Base-by-base conservation (phyloP, 139 green algal genomes). In the Limnomonas spitsbergensis region DNA sequence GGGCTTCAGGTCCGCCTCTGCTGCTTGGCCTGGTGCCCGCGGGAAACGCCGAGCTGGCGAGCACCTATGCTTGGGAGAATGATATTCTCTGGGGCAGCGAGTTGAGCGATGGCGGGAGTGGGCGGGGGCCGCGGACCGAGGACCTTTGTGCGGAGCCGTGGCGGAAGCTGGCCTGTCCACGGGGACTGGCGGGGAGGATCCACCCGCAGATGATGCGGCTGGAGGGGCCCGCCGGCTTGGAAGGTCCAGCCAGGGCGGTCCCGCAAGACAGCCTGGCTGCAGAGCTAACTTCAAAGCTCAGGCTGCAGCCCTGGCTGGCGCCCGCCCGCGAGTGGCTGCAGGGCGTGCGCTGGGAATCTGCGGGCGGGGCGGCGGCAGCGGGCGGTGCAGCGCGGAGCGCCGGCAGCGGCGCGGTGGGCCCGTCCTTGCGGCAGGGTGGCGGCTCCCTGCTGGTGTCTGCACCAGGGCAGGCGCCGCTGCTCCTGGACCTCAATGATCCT, bases 401-500 rank as follows among this genome's bases (percentile, higher is more conserved):
- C 26, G 20, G 9, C 20, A 34, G 61, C 61, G 9, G 61, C 24
- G 61, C 6, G n/a, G 26, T 71, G 61, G n/a, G 26, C n/a, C n/a
- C 26, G 61, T 32, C 61, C 61, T 35, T 31, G 26, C 9, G 61
- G 26, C 26, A 6, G 6, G n/a, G 61, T 34, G 26, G 61, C n/a
- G 26, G 26, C 61, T 14, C n/a, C 24, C 14, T 61, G 47, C 47
- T 29, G 47, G 14, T 61, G 14, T 61, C 61, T 37, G 61, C 6
- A 7, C 61, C 61, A 34, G 61, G 61, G 29, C 7, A 34, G 7
- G 69, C 69, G 69, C 37, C 69, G 7, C 35, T 75, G 69, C 7
- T 75, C 31, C 69, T 75, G 32, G 69, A 75, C 69, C 35, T 75
- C 26, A 75, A 75, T 34, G 69, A 75, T 52, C 69, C 69, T 75